Evolutionary conservation across 176 grass and related monocot species (phyloP), one percentile per base, ranked within the genome.

Genomic region (Coix lacrymajobi): DNA sequence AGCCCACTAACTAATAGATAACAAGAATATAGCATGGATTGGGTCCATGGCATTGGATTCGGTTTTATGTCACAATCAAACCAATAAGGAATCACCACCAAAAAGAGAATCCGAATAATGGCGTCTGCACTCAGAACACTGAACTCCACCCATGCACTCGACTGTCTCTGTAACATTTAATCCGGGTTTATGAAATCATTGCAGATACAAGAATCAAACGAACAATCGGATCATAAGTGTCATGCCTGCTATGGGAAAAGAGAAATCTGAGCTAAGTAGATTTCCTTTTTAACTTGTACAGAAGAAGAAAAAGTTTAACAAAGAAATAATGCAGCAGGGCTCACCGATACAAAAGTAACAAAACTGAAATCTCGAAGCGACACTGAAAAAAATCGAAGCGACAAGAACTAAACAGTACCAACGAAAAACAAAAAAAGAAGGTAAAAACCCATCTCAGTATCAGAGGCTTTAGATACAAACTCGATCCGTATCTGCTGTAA

Each of bases 41-140:
- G n/a, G n/a, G n/a, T n/a, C n/a, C 71, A 52, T 33, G 71, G n/a
- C 71, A n/a, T 20, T 52, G 29, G 29, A 22, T 76, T 76, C 48
- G 48, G 48, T 60, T 84, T 83, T 6, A 71, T 62, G 88, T 90
- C 83, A 17, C 83, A 60, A 73, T 90, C 88, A 86, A n/a, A 66
- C 16, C 5, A 77, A 73, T 38, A 64, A 89, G 65, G 65, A 90
- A 82, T 78, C 79, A 67, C 45, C 79, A 82, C 54, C 66, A 66
- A n/a, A 39, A 6, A 39, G 22, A 72, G 78, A 77, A 82, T 78
- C 77, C 38, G 69, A 69, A 14, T 63, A 75, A 62, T 80, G 63
- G 32, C 83, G 28, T 76, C 87, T 30, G 16, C 41, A 36, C 64
- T 48, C 20, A 12, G 26, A 66, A 45, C 72, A 71, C 34, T 33